Conservation (phyloP, 176 grass and related monocot genomes). For the Hyparrhenia diplandra region DNA sequence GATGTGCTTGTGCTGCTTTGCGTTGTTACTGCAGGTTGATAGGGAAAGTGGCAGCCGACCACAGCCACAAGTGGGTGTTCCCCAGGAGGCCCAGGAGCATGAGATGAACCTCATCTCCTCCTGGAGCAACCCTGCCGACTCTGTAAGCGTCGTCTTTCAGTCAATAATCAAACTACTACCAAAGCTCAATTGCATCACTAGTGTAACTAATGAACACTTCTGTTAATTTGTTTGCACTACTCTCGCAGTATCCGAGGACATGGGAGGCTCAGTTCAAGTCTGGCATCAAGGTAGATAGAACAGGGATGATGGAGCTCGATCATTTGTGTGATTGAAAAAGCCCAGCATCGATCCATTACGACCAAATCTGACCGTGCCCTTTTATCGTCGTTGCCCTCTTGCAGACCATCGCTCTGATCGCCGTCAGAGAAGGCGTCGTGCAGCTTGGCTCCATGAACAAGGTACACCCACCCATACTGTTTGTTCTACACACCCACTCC, state of each 20-base stretch:
- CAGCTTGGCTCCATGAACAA: conserved; percentile 76
- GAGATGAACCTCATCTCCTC: conserved; percentile 69
- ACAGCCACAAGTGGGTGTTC: conserved; percentile 99
- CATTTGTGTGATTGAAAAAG: not conserved
- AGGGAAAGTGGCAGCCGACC: conserved; percentile 98
- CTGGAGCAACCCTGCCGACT: conserved; percentile 93
- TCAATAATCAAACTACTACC: too few species aligned
- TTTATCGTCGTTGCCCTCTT: not conserved
- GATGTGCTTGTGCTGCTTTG: not conserved
- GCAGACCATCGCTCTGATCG: conserved; percentile 85
- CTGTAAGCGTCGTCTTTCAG: too few species aligned
- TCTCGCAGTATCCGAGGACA: conserved; percentile 65
- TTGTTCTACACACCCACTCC: not conserved
- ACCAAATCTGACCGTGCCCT: not conserved
- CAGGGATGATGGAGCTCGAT: not conserved
- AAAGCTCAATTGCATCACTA: not conserved
- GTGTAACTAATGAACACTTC: too few species aligned
- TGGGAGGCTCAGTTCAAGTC: conserved; percentile 87
- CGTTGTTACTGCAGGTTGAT: conserved; percentile 50
- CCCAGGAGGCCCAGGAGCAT: conserved; percentile 69
- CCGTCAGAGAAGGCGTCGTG: conserved; percentile 91
- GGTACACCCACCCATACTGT: conserved; percentile 28
- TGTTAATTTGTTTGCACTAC: not conserved
- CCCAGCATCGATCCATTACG: too few species aligned
- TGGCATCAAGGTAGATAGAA: conserved; percentile 40